A percentile compares a stretch with the other conserved stretches of the same genome.
phyloP scores from a whole-genome alignment of 2,329 filamentous ascomycete species.

The Aspergillus sp. region DNA sequence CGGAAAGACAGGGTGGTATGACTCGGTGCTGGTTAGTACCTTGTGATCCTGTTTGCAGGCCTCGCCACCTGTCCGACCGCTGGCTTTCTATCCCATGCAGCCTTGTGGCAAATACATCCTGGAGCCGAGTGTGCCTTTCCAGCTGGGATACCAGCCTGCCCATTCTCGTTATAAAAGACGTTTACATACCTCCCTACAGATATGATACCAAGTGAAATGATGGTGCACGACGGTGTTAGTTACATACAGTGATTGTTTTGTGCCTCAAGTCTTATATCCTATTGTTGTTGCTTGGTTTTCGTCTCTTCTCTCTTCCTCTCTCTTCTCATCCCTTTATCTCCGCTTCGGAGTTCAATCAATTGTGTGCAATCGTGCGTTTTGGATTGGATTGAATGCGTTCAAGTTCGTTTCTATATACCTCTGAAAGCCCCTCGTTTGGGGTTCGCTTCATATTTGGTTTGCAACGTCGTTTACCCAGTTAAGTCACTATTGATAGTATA shows the following conservation, averaged over 20 bases:
- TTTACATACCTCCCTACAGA: slow-evolving; percentile 4
- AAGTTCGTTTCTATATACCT: slow-evolving; percentile 17
- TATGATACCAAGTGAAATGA: slow-evolving; percentile 31
- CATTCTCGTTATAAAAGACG: slow-evolving; percentile 15
- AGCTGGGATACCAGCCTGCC: neutral
- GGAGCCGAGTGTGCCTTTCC: neutral
- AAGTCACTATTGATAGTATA: neutral
- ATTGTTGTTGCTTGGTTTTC: slow-evolving; percentile 12
- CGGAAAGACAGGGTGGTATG: slow-evolving; percentile 5
- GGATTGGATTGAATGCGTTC: neutral
- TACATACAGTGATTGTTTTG: slow-evolving; percentile 5
- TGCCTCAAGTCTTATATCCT: slow-evolving; percentile 2
- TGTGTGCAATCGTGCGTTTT: slow-evolving; percentile 2
- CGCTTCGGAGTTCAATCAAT: neutral
- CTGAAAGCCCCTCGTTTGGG: neutral
- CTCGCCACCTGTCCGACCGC: neutral
- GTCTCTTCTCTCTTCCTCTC: neutral
- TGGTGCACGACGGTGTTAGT: slow-evolving; percentile 24
- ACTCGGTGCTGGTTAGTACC: neutral
- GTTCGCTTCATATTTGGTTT: neutral
- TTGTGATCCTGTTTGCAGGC: neutral
- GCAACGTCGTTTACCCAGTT: neutral
- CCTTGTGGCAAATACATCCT: neutral
- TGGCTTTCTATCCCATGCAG: neutral
- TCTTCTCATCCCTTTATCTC: neutral